A percentile compares a stretch with the other conserved stretches of the same genome.
phyloP scores from a whole-genome alignment of 257 asterid species.

The Lycium barbarum region DNA sequence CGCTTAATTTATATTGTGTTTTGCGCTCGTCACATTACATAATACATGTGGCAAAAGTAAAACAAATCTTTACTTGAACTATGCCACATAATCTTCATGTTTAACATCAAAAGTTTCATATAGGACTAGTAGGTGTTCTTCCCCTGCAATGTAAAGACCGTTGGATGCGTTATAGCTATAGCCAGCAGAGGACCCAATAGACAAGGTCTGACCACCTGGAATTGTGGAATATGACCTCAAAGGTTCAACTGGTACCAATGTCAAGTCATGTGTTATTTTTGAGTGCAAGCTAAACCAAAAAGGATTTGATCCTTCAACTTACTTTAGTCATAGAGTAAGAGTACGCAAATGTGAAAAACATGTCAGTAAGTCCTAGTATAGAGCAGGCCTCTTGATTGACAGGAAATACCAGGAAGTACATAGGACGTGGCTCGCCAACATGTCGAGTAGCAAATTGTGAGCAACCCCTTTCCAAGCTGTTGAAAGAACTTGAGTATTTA shows the following conservation, averaged over 20 bases:
- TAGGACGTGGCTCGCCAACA: slow-evolving; percentile 77
- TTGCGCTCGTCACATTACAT: no score
- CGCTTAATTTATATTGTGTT: no score
- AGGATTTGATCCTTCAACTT: not conserved
- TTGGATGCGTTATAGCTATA: not conserved
- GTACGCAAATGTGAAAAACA: no score
- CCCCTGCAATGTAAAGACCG: not conserved
- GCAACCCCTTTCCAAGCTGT: slow-evolving; percentile 88
- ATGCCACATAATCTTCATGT: no score
- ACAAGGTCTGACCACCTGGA: not conserved
- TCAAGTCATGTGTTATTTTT: not conserved
- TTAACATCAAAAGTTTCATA: no score
- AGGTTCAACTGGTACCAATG: not conserved
- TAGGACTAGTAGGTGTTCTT: no score
- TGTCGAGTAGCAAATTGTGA: slow-evolving; percentile 68
- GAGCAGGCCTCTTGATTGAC: no score
- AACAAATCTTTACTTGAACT: no score
- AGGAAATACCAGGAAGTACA: no score
- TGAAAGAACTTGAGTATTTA: slow-evolving; percentile 68
- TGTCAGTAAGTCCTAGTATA: no score
- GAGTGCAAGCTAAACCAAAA: not conserved
- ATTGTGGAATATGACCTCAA: not conserved
- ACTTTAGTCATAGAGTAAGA: no score
- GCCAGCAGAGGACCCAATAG: not conserved
- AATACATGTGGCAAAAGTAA: no score